Evolutionary conservation across 1,284 basidiomycete genomes (phyloP).

Genomic region (Jaminaea rosea): DNA sequence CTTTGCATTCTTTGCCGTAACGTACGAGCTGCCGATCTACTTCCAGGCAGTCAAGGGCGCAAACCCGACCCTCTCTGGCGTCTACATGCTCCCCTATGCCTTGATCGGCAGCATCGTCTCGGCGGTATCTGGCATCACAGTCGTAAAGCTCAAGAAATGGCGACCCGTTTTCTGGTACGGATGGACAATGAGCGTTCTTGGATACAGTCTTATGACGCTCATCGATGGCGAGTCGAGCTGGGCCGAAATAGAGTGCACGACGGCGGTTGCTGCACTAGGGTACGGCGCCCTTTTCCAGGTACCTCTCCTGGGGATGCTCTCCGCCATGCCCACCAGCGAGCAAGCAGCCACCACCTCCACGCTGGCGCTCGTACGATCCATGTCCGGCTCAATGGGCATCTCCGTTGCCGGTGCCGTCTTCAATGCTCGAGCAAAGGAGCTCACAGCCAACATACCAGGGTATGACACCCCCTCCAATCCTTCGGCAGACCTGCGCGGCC

Average conservation of each 20-base stretch:
- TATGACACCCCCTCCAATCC: slow-evolving; percentile 2
- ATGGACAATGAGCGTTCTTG: slow-evolving; percentile 23
- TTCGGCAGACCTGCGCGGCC: slow-evolving; percentile 12
- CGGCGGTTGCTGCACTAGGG: slow-evolving; percentile 29
- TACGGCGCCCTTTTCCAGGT: slow-evolving; percentile 38
- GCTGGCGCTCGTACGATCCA: slow-evolving; percentile 22
- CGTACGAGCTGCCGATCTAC: slow-evolving; percentile 54
- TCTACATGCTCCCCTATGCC: slow-evolving; percentile 66
- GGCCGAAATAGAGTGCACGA: slow-evolving; percentile 18
- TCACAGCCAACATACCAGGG: slow-evolving; percentile 4
- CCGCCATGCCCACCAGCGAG: slow-evolving; percentile 31
- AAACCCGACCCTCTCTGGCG: slow-evolving; percentile 64
- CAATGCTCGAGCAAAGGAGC: slow-evolving; percentile 12
- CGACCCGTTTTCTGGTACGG: slow-evolving; percentile 57
- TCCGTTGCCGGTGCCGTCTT: slow-evolving; percentile 30
- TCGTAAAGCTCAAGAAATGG: slow-evolving; percentile 59
- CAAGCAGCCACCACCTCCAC: slow-evolving; percentile 21
- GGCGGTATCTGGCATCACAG: slow-evolving; percentile 56
- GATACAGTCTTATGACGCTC: slow-evolving; percentile 26
- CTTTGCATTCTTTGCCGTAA: slow-evolving; percentile 56
- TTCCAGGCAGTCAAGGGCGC: slow-evolving; percentile 65
- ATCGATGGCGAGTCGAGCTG: slow-evolving; percentile 13
- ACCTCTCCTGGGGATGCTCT: slow-evolving; percentile 30
- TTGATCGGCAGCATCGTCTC: slow-evolving; percentile 58
- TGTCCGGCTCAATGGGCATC: slow-evolving; percentile 33